A percentile compares a stretch with the other conserved stretches of the same genome.
Evolutionary conservation across 352 stramenopile species (phyloP).

Genomic region (Peronospora destructor): DNA sequence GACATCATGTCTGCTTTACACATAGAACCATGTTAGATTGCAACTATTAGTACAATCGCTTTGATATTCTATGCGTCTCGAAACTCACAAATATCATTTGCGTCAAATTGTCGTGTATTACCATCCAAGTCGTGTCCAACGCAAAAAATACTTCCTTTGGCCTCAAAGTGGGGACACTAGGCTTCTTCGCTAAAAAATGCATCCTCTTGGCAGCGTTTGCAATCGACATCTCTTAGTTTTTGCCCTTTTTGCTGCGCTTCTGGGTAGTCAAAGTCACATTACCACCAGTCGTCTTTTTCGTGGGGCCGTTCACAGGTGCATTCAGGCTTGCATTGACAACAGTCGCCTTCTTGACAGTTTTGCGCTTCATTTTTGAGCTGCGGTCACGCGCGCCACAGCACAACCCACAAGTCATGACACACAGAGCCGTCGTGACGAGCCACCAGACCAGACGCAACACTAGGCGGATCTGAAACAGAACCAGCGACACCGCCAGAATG

Average conservation of each 20-base stretch:
- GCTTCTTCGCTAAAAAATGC: conserved; percentile 1
- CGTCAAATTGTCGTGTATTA: no score
- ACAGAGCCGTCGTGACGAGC: conserved; percentile 45
- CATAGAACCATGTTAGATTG: no score
- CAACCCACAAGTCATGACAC: conserved; percentile 43
- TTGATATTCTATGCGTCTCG: no score
- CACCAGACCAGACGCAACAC: conserved; percentile 50
- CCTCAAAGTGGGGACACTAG: conserved; percentile 13
- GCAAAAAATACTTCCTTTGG: neutral
- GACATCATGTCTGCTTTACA: no score
- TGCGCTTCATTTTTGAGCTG: conserved; percentile 40
- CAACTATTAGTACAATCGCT: no score
- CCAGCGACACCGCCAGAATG: conserved; percentile 40
- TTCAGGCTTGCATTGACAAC: conserved; percentile 17
- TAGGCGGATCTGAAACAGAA: conserved; percentile 43
- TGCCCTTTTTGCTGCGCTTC: conserved; percentile 30
- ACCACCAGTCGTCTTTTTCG: conserved; percentile 20
- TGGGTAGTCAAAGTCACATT: conserved; percentile 16
- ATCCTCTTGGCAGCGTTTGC: conserved; percentile 1
- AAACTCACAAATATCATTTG: no score
- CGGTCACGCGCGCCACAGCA: conserved; percentile 53
- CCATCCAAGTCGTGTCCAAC: neutral
- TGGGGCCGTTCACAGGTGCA: conserved; percentile 13
- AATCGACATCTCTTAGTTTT: conserved; percentile 21
- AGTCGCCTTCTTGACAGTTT: conserved; percentile 29